Base-by-base conservation (phyloP, 306 rosid species). In the Echinosophora koreensis region DNA sequence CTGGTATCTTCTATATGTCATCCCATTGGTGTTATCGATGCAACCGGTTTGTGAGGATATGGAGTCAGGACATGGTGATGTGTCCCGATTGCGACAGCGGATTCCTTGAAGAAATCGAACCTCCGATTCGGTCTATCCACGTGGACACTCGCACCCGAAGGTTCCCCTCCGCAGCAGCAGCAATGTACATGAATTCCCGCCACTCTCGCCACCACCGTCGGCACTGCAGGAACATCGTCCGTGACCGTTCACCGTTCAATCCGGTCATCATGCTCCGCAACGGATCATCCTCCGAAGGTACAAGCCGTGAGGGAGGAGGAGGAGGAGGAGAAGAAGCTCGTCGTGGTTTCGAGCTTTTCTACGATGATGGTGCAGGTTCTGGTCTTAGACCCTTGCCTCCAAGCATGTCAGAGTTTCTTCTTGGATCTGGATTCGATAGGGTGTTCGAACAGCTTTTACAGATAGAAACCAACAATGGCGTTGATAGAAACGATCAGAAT, bases 11-110 rank as follows among this genome's bases (percentile, higher is more conserved):
- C 22, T 22, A 22, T 18, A 86, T 81, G 86, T 56, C 89, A 38
- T 86, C 91, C n/a, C 85, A 82, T 79, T 93, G 96, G 97, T 93
- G 98, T 55, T 81, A 89, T 75, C 67, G 93, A 55, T 90, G 98
- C 71, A 85, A 84, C 67, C 84, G 86, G 18, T 88, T 86, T 14
- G 80, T 93, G 11, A 79, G 84, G 64, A 80, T 56, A 49, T 77
- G 78, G 77, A 74, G 81, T 64, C 83, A 65, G 15, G 86, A 75
- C 32, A 18, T 75, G 11, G 79, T 87, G 2, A 62, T 79, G 0
- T 93, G 98, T 83, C 88, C 90, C 0, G 86, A 86, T 22, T 93
- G 98, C 81, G 83, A 80, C 35, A 83, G 93, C 32, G 98, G 94
- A 5, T 91, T 93, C 55, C 72, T 93, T 0, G 98, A 89, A 59